phyloP scores from a whole-genome alignment of 2,329 filamentous ascomycete species.

The Pestalotiopsis sp. region DNA sequence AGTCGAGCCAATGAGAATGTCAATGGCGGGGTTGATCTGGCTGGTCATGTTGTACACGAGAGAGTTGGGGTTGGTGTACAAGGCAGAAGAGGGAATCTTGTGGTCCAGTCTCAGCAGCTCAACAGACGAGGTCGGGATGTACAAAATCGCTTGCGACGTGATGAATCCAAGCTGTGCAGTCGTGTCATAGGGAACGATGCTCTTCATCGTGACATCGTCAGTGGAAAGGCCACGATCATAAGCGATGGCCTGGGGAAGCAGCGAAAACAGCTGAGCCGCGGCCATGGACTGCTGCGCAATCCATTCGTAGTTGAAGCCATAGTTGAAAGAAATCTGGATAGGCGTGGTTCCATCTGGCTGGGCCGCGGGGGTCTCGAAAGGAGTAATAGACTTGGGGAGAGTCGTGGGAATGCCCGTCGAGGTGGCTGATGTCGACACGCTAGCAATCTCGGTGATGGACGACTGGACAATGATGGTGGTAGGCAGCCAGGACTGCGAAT shows the following conservation, averaged over 20 bases:
- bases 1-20: conserved; percentile 54
- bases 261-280: conserved; percentile 82
- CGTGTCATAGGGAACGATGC: conserved; percentile 78
- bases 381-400: conserved; percentile 76
- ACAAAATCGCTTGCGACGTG: conserved; percentile 77
- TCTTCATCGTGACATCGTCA: conserved; percentile 65
- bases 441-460: conserved; percentile 42
- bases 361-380: conserved; percentile 55
- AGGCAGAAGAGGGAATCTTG: conserved; percentile 66
- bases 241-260: conserved; percentile 70
- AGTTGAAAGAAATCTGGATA: conserved; percentile 84
- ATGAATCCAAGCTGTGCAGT: conserved; percentile 70
- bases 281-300: conserved; percentile 72
- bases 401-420: conserved; percentile 61
- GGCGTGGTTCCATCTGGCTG: conserved; percentile 66
- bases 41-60: conserved; percentile 74
- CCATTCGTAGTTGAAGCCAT: conserved; percentile 80
- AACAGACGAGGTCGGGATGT: conserved; percentile 73
- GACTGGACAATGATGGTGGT: conserved; percentile 62
- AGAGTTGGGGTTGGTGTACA: conserved; percentile 71
- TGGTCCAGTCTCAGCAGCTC: conserved; percentile 69
- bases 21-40: conserved; percentile 84
- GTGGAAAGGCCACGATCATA: conserved; percentile 61
- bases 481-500: conserved; percentile 53
- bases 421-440: conserved; percentile 41